These are phyloP conservation scores for Posidonia australis DNA, from an alignment of 106 monocot genomes.

Conservation along the genomic window DNA sequence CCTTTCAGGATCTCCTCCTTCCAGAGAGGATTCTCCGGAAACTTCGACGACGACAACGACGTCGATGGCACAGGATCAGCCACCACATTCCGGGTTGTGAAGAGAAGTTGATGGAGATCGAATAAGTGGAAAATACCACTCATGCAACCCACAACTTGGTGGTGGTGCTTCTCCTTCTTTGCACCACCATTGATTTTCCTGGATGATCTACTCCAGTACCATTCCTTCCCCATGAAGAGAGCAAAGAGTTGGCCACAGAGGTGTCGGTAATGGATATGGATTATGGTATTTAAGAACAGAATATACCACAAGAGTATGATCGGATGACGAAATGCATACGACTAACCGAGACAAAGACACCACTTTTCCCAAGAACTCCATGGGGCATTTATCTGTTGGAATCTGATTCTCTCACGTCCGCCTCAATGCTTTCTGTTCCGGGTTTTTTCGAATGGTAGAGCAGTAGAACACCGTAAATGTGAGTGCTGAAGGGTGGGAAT, in stretches of 20 bases:
- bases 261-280: too few species aligned
- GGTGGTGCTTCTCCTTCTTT: not conserved
- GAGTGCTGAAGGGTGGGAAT: too few species aligned
- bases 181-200: not conserved
- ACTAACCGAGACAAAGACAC: too few species aligned
- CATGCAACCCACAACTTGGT: conserved; percentile 15
- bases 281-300: too few species aligned
- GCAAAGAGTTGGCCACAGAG: not conserved
- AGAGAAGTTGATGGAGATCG: conserved; percentile 17
- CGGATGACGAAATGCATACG: too few species aligned
- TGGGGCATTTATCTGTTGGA: too few species aligned
- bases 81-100: conserved; percentile 3
- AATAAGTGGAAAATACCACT: conserved; percentile 17
- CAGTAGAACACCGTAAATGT: too few species aligned
- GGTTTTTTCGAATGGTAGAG: too few species aligned
- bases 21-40: not conserved
- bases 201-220: conserved; percentile 5
- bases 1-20: not conserved
- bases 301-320: too few species aligned
- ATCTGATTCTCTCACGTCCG: too few species aligned
- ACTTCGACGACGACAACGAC: not conserved
- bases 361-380: too few species aligned
- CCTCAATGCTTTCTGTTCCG: too few species aligned
- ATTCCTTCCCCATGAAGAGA: conserved; percentile 15
- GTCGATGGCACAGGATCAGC: not conserved